Evolutionary conservation across 805 yeast species (phyloP).

Genomic region (Lipomyces mesembrius): DNA sequence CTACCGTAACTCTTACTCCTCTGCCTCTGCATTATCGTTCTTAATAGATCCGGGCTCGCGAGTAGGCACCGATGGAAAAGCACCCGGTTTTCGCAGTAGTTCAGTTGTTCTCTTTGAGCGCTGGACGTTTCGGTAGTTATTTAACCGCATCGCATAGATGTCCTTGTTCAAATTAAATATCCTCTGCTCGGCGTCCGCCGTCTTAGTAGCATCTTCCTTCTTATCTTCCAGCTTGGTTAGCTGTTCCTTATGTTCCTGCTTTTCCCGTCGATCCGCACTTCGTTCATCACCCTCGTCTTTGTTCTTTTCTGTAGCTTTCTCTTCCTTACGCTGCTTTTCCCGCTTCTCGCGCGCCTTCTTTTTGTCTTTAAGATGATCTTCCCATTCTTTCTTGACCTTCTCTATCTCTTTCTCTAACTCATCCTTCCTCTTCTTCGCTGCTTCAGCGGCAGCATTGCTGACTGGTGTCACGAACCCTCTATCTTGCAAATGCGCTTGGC

Average conservation of each 20-base stretch:
- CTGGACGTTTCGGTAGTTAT: slow-evolving; percentile 40
- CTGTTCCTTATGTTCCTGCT: slow-evolving; percentile 39
- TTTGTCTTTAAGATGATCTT: slow-evolving; percentile 35
- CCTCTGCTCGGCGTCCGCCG: slow-evolving; percentile 46
- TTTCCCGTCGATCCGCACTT: slow-evolving; percentile 34
- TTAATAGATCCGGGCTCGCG: slow-evolving; percentile 21
- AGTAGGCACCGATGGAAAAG: slow-evolving; percentile 48
- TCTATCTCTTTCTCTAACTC: slow-evolving; percentile 45
- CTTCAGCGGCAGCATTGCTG: slow-evolving; percentile 49
- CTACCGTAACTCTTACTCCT: not conserved
- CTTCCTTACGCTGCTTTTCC: slow-evolving; percentile 32
- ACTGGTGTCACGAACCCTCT: slow-evolving; percentile 53
- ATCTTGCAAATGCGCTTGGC: slow-evolving; percentile 57
- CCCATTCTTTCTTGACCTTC: slow-evolving; percentile 45
- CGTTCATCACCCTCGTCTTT: slow-evolving; percentile 28
- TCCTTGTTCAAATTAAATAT: slow-evolving; percentile 50
- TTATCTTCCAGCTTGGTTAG: slow-evolving; percentile 25
- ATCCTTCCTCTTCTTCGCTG: slow-evolving; percentile 40
- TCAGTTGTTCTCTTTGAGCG: slow-evolving; percentile 43
- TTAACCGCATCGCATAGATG: slow-evolving; percentile 51
- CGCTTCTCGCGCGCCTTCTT: slow-evolving; percentile 35
- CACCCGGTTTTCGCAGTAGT: slow-evolving; percentile 42
- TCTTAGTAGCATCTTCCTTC: slow-evolving; percentile 24
- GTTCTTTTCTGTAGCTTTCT: slow-evolving; percentile 33
- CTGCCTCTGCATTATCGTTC: not conserved